Evolutionary conservation across 108 stramenopile genomes (phyloP), one percentile per base, ranked within the genome.

Genomic region (Skeletonema potamos): DNA sequence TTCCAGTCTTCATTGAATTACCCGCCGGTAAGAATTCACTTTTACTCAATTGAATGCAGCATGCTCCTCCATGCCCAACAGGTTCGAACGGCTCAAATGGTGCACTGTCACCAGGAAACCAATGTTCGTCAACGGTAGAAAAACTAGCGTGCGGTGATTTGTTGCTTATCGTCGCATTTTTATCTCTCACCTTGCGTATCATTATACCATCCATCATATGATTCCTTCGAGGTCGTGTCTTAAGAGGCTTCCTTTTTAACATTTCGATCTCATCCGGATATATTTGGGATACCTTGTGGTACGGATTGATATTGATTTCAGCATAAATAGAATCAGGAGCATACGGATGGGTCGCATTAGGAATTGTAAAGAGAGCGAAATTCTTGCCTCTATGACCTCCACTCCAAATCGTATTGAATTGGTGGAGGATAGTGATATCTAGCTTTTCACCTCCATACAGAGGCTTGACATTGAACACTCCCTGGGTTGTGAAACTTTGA

Each of bases 341-440:
- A 54, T 58, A 41, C 20, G 62, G 75, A 64, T 76, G 67, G 22
- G 75, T 76, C 24, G 27, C 27, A 39, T 76, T 76, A 13, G 68
- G 67, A 1, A 76, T 15, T 13, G 55, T 43, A 43, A 76, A 76
- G 22, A 76, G 46, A 17, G 75, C 75, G 34, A 64, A 76, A 32
- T 76, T 76, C 56, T 76, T 76, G 4, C 75, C 75, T 44, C 32
- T 5, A 0, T 58, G 24, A 0, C 75, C 75, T 24, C 68, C 75
- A 17, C 62, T 69, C 75, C 75, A 76, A 37, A 76, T 27, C 4
- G 75, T 76, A 48, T 76, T 76, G 29, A 69, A 69, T 37, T 69
- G 67, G 6, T 32, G 30, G 6, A 32, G 30, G 30, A 32, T 4
- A 32, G 30, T 32, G 30, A 32, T 32, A 32, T 32, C 30, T 6